Conservation (phyloP, 805 yeast species). For the Kodamaea kaohsiungensis region DNA sequence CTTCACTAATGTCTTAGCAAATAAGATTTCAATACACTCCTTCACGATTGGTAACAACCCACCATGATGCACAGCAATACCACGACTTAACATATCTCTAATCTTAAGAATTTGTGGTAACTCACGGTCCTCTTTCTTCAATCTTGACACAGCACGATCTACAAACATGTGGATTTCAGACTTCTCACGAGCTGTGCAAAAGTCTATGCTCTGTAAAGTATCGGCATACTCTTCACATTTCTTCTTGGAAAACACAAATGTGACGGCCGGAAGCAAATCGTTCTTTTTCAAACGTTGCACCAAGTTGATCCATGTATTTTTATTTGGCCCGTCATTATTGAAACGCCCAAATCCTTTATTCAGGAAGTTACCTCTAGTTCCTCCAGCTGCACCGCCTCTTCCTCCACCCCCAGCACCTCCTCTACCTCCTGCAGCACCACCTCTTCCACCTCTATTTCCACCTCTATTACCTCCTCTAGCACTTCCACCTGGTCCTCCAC, state of each 20-base stretch:
- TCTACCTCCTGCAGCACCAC: conserved; percentile 15
- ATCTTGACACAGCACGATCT: conserved; percentile 82
- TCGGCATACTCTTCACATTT: conserved; percentile 93
- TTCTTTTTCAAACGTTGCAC: conserved; percentile 69
- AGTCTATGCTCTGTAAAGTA: conserved; percentile 69
- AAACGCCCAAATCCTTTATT: conserved; percentile 29
- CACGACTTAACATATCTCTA: conserved; percentile 81
- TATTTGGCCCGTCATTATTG: conserved; percentile 66
- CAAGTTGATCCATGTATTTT: conserved; percentile 73
- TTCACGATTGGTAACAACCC: conserved; percentile 91
- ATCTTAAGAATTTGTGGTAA: conserved; percentile 87
- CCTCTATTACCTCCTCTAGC: conserved; percentile 50
- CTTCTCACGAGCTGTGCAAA: conserved; percentile 80
- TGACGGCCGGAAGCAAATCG: conserved; percentile 83
- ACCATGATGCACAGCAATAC: conserved; percentile 95
- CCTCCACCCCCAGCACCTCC: conserved; percentile 30
- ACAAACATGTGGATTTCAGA: conserved; percentile 93
- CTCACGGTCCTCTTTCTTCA: conserved; percentile 85
- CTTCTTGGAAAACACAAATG: conserved; percentile 91
- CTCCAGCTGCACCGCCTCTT: conserved; percentile 20
- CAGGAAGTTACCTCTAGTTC: conserved; percentile 26
- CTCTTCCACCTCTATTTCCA: too few relatives aligned
- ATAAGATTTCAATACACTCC: conserved; percentile 88
- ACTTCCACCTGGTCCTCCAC: conserved; percentile 45
- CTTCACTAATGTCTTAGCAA: conserved; percentile 82